These are phyloP conservation scores for Chaetomium sp. DNA, from an alignment of 2,329 filamentous ascomycete genomes.

Conservation along the genomic window DNA sequence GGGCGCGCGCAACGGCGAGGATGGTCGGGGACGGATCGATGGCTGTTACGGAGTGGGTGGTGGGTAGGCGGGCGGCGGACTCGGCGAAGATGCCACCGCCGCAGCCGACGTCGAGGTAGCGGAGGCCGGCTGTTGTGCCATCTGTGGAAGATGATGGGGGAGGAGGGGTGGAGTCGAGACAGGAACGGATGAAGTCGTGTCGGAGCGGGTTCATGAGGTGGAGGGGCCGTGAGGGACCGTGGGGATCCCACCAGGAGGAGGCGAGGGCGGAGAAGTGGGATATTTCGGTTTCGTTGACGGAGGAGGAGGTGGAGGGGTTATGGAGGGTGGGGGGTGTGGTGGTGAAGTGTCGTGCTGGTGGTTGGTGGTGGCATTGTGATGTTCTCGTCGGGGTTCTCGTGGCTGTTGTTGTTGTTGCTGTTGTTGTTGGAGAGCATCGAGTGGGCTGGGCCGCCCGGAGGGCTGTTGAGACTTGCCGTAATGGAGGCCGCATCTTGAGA, in stretches of 20 bases:
- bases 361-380: constrained; percentile 1
- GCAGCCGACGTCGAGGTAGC: constrained; percentile 88
- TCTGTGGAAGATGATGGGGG: constrained; percentile 22
- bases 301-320: constrained; percentile 44
- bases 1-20: constrained; percentile 65
- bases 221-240: constrained; percentile 83
- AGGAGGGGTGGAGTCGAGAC: constrained; percentile 51
- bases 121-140: constrained; percentile 36
- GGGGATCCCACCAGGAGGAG: constrained; percentile 93
- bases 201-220: constrained; percentile 98
- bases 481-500: constrained; percentile 13
- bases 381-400: neutral
- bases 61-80: constrained; percentile 63
- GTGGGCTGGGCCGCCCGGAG: constrained; percentile 2
- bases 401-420: neutral
- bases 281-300: constrained; percentile 82
- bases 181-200: constrained; percentile 80
- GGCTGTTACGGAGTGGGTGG: constrained; percentile 59
- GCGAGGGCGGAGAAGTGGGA: constrained; percentile 93
- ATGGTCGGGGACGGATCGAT: constrained; percentile 74
- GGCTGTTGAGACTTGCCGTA: constrained; percentile 4
- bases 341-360: constrained; percentile 19
- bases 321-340: constrained; percentile 17
- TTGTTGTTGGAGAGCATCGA: neutral
- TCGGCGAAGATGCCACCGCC: constrained; percentile 97